Conservation (phyloP, 495 filamentous ascomycete genomes). For the Jackrogersella multiformis region DNA sequence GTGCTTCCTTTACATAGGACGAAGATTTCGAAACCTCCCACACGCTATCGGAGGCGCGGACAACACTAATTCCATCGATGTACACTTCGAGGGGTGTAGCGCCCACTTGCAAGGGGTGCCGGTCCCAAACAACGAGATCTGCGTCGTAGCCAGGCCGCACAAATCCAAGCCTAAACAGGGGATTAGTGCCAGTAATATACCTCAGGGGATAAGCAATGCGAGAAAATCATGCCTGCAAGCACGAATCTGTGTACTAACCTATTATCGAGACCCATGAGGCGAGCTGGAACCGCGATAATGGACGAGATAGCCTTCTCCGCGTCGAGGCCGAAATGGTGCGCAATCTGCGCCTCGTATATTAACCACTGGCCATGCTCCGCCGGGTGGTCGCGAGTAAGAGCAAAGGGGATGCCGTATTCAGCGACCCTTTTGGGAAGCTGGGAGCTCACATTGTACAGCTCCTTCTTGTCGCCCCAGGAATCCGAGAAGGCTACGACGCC, state of each 20-base stretch:
- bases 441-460: constrained; percentile 61
- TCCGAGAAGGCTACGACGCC: constrained; percentile 56
- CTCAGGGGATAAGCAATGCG: background rate
- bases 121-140: constrained; percentile 66
- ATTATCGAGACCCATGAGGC: constrained; percentile 56
- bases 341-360: constrained; percentile 59
- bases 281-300: constrained; percentile 60
- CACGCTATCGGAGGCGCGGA: constrained; percentile 22
- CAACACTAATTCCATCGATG: constrained; percentile 56
- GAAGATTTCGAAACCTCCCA: constrained; percentile 19
- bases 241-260: constrained; percentile 12
- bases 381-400: constrained; percentile 59
- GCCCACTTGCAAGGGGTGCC: constrained; percentile 60
- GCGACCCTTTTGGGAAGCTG: constrained; percentile 58
- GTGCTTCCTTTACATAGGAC: constrained; percentile 21
- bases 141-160: constrained; percentile 61
- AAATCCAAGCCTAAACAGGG: constrained; percentile 53
- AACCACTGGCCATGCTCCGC: constrained; percentile 55
- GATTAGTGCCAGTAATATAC: background rate
- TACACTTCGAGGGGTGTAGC: constrained; percentile 64
- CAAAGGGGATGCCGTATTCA: constrained; percentile 59
- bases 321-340: constrained; percentile 58
- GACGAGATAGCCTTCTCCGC: constrained; percentile 59
- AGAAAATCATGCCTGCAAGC: background rate
- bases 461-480: constrained; percentile 60